Evolutionary conservation across 2,329 filamentous ascomycete genomes (phyloP), one percentile per base, ranked within the genome.

Genomic region (Ustulina deusta): DNA sequence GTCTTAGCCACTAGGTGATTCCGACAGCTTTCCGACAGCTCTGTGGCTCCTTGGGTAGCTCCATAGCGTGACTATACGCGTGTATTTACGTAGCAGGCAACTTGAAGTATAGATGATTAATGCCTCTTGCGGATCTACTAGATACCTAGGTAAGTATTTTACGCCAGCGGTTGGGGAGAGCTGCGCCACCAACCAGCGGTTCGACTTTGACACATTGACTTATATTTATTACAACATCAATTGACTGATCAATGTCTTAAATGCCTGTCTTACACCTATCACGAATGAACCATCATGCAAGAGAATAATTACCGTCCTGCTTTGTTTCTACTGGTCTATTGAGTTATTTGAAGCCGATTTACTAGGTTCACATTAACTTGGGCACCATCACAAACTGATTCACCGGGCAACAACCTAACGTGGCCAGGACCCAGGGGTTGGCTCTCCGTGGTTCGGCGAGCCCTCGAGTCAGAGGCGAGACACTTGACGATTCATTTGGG

Each of bases 401-500:
- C 59, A 59, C 54, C 36, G 11, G 48, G 59, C 48, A 55, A 38
- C 20, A 54, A 46, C 29, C 38, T 38, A 55, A 56, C 55, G 59
- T 66, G 64, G 63, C 61, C 40, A 56, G 42, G 34, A 57, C 32
- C 22, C 27, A 32, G n/a, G 42, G 20, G 38, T 20, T 15, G n/a
- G 52, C 64, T 66, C 65, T 67, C 65, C 61, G 65, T 61, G 3
- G 11, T 65, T 61, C 61, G 65, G 65, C 61, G 49, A 38, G n/a
- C 44, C 13, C 54, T 68, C 65, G 65, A 68, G 61, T 68, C 65
- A 65, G 65, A 63, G 10, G 15, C 51, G 55, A 61, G 49, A 57
- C 40, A 56, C 15, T 61, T 48, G 46, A 10, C 54, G 46, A 67
- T 63, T 63, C 55, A 57, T 64, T 60, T n/a, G 32, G 55, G 25